Evolutionary conservation across 1,284 basidiomycete species (phyloP), one percentile per base, ranked within the genome.

Genomic region (Mycena citricolor): DNA sequence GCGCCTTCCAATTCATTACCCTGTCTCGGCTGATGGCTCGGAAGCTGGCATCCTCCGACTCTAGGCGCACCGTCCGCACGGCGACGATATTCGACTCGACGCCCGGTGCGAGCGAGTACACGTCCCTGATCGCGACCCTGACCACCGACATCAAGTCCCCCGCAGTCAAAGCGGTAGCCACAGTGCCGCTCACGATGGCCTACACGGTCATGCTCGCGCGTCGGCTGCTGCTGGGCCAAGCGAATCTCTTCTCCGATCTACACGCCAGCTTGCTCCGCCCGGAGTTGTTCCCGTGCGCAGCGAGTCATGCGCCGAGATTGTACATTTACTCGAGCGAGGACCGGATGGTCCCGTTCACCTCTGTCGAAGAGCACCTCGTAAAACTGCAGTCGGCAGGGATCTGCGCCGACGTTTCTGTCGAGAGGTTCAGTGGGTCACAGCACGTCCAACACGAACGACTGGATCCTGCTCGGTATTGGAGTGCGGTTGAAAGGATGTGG

Each of bases 1-100:
- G 42, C 16, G 35, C 35, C 4, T 44, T 38, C 17, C 42, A 44
- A 25, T 31, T 44, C 4, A 28, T 44, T 23, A 39, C 36, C 22
- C 36, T 44, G 8, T 38, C 42, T 10, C 11, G 22, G 29, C n/a
- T 44, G 3, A 25, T 44, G 2, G 8, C 30, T 28, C 4, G 8
- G n/a, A 4, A n/a, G n/a, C n/a, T n/a, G n/a, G n/a, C n/a, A n/a
- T n/a, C n/a, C n/a, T n/a, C n/a, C n/a, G n/a, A n/a, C 14, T 17
- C 16, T 17, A 17, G 36, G 11, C 26, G 5, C 26, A 17, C 12
- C n/a, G 24, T 44, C 12, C 30, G 34, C 16, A 29, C 39, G 7
- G 42, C 42, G 13, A 36, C 36, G 17, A 32, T 44, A 20, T 22
- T 44, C n/a, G 42, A 44, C n/a, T 44, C 42, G 12, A 30, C 36